Base-by-base conservation (phyloP, 345 rosid genomes). In the thale cress (Arabidopsis thaliana) region DNA sequence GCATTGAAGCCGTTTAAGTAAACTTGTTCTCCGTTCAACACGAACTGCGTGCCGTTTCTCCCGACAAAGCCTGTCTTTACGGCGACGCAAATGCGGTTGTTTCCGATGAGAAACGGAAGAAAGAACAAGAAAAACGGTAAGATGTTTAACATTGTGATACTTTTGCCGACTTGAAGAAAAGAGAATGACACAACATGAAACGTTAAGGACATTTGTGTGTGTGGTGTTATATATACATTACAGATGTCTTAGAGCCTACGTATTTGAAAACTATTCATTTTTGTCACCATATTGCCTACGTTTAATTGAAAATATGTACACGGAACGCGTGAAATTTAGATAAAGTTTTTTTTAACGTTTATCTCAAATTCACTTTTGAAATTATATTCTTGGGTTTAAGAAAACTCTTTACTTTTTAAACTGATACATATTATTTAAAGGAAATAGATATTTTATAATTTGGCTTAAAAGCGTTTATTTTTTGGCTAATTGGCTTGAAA, bases 1-100 rank as follows among this genome's bases (percentile, higher is more conserved):
- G 92, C 90, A 68, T 93, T 87, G 81, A 93, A 93, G 8, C 98
- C 98, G 50, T 93, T 91, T 58, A 85, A 56, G 79, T 83, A 89
- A 11, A 87, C 6, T 8, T 78, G 80, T 63, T 80, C 85, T 12
- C 84, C 79, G 25, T 84, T 78, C 72, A 59, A 40, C 5, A 80
- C 61, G 38, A 93, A 89, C 46, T 68, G 84, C 41, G 64, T 78
- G 55, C 96, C 91, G 32, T 74, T 78, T 14, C 75, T 83, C 56
- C 53, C 56, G 0, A 65, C 87, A 32, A 90, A 86, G 32, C 52
- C 52, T 25, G 37, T 16, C 11, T 78, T 66, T 24, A 6, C 64
- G 41, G 63, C 73, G 28, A 25, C 57, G 63, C 73, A 72, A 66
- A 59, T 65, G 69, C 65, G 53, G 60, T 9, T 38, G 80, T 71